Evolutionary conservation across 495 filamentous ascomycete species (phyloP).

Genomic region (Neurospora sp.): DNA sequence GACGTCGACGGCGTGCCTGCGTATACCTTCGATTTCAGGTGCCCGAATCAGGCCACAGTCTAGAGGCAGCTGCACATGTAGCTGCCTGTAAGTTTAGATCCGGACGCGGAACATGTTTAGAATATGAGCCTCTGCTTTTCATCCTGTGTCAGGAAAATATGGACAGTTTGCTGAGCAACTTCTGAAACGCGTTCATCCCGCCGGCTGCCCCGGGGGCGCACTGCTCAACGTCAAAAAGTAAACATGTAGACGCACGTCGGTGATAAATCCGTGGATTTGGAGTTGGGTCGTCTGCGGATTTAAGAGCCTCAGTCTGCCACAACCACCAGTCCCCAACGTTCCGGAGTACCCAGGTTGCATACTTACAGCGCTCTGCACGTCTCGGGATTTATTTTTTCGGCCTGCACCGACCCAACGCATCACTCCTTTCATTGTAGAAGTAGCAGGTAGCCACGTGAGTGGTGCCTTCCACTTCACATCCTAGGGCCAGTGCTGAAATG

Average conservation of each 20-base stretch:
- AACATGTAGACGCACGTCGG: not conserved
- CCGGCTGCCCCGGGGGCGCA: not conserved
- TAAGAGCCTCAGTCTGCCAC: not conserved
- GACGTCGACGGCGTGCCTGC: not conserved
- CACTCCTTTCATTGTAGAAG: not conserved
- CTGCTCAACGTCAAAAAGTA: not conserved
- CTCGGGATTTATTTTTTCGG: not conserved
- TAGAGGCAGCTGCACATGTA: not conserved
- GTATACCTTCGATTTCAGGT: not conserved
- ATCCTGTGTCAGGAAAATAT: not conserved
- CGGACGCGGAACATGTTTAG: too few species aligned
- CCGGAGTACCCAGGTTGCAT: not conserved
- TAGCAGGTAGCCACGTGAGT: not conserved
- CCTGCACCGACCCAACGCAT: not conserved
- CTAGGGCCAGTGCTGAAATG: not conserved
- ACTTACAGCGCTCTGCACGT: not conserved
- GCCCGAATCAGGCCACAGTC: not conserved
- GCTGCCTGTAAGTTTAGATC: not conserved
- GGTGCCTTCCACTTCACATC: not conserved
- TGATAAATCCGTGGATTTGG: not conserved
- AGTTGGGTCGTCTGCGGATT: not conserved
- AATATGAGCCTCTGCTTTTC: not conserved
- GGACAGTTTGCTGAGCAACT: not conserved
- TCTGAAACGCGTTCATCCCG: not conserved
- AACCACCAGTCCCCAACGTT: not conserved